A percentile compares a stretch with the other conserved stretches of the same genome.
phyloP scores from a whole-genome alignment of 768 basidiomycete genomes.

The Tephrocybe sp. region DNA sequence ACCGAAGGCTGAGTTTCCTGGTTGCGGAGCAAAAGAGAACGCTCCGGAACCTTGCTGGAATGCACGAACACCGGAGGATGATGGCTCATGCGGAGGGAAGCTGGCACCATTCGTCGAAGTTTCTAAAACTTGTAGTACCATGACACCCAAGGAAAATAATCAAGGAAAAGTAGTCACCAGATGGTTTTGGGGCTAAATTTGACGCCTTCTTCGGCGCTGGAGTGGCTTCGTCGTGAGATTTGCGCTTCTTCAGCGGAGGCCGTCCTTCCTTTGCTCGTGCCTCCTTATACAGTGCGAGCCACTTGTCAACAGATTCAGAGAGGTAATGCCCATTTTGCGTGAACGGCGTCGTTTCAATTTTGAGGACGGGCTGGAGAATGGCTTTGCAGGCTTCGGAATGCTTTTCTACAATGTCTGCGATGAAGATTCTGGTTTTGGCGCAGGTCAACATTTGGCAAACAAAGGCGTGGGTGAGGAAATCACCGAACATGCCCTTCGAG shows the following conservation, averaged over 20 bases:
- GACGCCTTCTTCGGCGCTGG: neutral
- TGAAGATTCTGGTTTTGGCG: slow-evolving; percentile 14
- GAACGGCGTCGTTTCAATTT: slow-evolving; percentile 36
- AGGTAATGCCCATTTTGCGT: slow-evolving; percentile 46
- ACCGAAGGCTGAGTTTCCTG: no score
- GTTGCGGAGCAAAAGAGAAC: neutral
- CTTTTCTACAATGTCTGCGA: slow-evolving; percentile 20
- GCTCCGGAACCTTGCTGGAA: neutral
- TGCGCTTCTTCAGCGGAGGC: slow-evolving; percentile 8
- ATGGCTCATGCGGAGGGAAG: no score
- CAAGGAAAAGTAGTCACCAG: neutral
- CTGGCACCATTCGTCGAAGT: no score
- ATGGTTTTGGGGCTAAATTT: neutral
- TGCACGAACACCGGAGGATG: no score
- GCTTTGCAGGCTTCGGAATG: slow-evolving; percentile 19
- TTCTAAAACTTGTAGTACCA: no score
- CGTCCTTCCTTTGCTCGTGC: slow-evolving; percentile 16
- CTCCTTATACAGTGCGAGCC: slow-evolving; percentile 35
- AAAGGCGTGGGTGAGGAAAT: slow-evolving; percentile 11
- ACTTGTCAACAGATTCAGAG: slow-evolving; percentile 29
- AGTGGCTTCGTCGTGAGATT: neutral
- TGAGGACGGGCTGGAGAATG: slow-evolving; percentile 29
- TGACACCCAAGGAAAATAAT: no score
- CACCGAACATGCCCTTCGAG: slow-evolving; percentile 37
- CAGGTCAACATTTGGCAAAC: no score